Conservation (phyloP, 257 asterid species). For the Phtheirospermum japonicum region DNA sequence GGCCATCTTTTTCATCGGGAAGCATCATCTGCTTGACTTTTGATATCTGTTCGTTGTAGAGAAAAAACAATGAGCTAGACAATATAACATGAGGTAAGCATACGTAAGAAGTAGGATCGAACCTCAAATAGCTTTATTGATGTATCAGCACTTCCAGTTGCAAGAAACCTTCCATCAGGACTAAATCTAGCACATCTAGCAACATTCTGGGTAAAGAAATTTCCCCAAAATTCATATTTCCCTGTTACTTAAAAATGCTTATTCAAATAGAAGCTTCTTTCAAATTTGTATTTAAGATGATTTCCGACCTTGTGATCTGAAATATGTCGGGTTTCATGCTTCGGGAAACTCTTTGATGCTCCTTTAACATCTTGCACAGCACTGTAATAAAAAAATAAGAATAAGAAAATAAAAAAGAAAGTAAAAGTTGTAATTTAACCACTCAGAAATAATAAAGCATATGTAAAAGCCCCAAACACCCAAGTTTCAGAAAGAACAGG, state of each 20-base stretch:
- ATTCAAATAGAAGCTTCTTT: constrained; percentile 20
- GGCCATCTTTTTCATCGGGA: constrained; percentile 63
- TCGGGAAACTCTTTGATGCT: constrained; percentile 64
- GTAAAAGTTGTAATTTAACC: constrained; percentile 6
- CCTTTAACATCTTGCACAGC: constrained; percentile 54
- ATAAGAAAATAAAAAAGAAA: constrained; percentile 13
- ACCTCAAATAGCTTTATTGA: constrained; percentile 83
- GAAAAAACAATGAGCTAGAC: constrained; percentile 24
- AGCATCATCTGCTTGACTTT: constrained; percentile 81
- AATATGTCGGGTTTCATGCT: constrained; percentile 70
- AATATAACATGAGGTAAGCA: constrained; percentile 22
- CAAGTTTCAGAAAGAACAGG: constrained; percentile 8
- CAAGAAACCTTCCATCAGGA: constrained; percentile 85
- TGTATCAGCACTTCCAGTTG: constrained; percentile 86
- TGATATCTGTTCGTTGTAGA: constrained; percentile 39
- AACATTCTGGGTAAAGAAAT: constrained; percentile 44
- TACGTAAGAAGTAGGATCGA: constrained; percentile 21
- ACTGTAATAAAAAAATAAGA: constrained; percentile 49
- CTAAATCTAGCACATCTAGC: constrained; percentile 89
- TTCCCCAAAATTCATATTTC: constrained; percentile 14
- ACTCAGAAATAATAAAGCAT: constrained; percentile 15
- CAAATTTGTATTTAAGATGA: constrained; percentile 24
- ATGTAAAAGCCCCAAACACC: constrained; percentile 15
- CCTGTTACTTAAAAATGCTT: constrained; percentile 6
- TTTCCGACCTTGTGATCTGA: constrained; percentile 83